phyloP scores from a whole-genome alignment of 768 basidiomycete genomes.

The Leccinum subtestaceum region DNA sequence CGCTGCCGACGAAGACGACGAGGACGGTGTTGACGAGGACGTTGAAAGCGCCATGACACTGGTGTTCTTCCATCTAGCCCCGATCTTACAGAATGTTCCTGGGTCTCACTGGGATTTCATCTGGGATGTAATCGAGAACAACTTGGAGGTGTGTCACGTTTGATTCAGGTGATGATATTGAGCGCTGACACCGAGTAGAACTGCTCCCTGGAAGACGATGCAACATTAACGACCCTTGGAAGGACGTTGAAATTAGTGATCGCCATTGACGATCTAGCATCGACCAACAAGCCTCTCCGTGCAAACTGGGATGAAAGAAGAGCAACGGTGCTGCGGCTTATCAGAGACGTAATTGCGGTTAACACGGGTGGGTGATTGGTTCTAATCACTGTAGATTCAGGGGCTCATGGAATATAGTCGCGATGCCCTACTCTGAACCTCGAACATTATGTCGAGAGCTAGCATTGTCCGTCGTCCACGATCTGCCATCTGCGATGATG shows the following conservation, averaged over 20 bases:
- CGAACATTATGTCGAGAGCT: constrained; percentile 65
- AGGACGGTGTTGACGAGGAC: constrained; percentile 68
- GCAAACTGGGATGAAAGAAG: constrained; percentile 65
- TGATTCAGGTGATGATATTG: background rate
- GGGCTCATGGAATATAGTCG: constrained; percentile 4
- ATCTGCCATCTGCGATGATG: constrained; percentile 60
- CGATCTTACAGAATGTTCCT: constrained; percentile 81
- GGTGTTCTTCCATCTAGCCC: constrained; percentile 72
- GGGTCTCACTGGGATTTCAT: constrained; percentile 93
- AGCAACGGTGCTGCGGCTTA: constrained; percentile 48
- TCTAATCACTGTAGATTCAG: background rate
- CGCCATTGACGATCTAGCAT: constrained; percentile 63
- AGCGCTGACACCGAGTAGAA: constrained; percentile 42
- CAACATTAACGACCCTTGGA: constrained; percentile 60
- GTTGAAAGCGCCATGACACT: constrained; percentile 76
- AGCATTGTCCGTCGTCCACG: constrained; percentile 64
- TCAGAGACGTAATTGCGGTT: constrained; percentile 58
- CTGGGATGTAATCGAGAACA: constrained; percentile 84
- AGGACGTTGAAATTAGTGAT: constrained; percentile 68
- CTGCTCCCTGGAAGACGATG: constrained; percentile 54
- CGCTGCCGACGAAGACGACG: constrained; percentile 47
- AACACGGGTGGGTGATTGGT: constrained; percentile 44
- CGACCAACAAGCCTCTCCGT: constrained; percentile 70
- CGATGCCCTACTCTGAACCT: constrained; percentile 46
- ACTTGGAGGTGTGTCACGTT: constrained; percentile 66